Evolutionary conservation across 2,329 filamentous ascomycete genomes (phyloP).

Genomic region (Pseudogymnoascus destructans): DNA sequence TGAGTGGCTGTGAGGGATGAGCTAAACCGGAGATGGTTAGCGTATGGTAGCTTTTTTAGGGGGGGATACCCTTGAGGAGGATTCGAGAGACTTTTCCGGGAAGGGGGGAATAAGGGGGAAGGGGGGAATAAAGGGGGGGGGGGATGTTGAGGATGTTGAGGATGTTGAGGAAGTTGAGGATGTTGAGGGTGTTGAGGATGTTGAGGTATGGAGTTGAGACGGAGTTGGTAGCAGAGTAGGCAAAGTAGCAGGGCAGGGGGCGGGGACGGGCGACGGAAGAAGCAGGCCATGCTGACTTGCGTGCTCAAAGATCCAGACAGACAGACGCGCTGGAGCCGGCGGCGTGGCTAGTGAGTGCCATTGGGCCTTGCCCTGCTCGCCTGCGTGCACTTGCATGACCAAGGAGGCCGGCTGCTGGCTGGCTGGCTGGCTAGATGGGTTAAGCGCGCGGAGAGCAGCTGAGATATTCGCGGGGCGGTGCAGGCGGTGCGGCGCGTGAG

Average conservation of each 20-base stretch:
- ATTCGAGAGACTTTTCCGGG: no score
- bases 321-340: neutral
- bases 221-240: neutral
- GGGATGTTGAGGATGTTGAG: no score
- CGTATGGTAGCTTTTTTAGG: constrained; percentile 16
- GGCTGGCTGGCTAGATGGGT: neutral
- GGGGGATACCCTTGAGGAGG: no score
- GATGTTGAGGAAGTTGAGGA: no score
- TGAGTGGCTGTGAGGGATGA: constrained; percentile 17
- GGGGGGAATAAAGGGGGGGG: no score
- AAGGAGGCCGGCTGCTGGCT: neutral
- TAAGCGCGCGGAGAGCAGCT: neutral
- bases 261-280: no score
- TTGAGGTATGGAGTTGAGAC: constrained; percentile 11
- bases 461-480: neutral
- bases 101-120: no score
- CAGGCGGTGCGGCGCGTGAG: neutral
- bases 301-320: no score
- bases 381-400: neutral
- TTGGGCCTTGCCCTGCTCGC: no score
- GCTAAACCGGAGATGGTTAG: constrained; percentile 24
- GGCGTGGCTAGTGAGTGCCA: neutral
- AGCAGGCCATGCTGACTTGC: no score
- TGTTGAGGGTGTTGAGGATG: no score
- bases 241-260: no score